These are phyloP conservation scores for Dissophora ornata DNA, from an alignment of 192 early-diverging fungal species.

Conservation along the genomic window DNA sequence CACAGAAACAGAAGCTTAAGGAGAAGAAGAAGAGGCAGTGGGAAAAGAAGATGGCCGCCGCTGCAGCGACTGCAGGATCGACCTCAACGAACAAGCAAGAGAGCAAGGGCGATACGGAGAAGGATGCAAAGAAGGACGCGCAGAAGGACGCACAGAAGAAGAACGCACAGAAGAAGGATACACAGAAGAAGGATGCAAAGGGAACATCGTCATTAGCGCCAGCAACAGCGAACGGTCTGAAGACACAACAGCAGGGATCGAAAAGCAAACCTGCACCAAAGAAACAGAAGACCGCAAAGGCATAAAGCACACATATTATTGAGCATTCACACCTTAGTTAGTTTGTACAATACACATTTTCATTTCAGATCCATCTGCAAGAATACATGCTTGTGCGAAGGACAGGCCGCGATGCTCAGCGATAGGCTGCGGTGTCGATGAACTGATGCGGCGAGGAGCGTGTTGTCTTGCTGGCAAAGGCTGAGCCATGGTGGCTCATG, in stretches of 20 bases:
- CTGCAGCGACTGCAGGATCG: constrained; percentile 10
- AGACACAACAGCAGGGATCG: constrained; percentile 14
- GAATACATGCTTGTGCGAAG: no score
- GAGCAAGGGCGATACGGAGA: neutral
- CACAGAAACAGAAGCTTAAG: constrained; percentile 47
- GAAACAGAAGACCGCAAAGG: constrained; percentile 40
- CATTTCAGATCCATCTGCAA: neutral
- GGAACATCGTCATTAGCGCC: constrained; percentile 3
- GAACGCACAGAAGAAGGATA: constrained; percentile 12
- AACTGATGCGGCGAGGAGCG: no score
- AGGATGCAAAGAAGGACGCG: constrained; percentile 21
- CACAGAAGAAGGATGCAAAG: constrained; percentile 17
- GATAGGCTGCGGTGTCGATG: no score
- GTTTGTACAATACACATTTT: neutral
- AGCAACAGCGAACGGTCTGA: constrained; percentile 1
- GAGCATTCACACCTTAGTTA: neutral
- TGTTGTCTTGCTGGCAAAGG: no score
- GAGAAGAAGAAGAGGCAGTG: constrained; percentile 53
- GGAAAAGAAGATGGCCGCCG: constrained; percentile 46
- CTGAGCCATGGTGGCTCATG: no score
- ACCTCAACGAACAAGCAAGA: neutral
- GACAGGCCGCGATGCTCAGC: no score
- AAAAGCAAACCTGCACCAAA: constrained; percentile 35
- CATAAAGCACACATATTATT: constrained; percentile 1
- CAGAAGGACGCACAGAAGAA: constrained; percentile 14